These are phyloP conservation scores for Rhizopus arrhizus DNA, from an alignment of 371 early-diverging fungal genomes.

Conservation along the genomic window DNA sequence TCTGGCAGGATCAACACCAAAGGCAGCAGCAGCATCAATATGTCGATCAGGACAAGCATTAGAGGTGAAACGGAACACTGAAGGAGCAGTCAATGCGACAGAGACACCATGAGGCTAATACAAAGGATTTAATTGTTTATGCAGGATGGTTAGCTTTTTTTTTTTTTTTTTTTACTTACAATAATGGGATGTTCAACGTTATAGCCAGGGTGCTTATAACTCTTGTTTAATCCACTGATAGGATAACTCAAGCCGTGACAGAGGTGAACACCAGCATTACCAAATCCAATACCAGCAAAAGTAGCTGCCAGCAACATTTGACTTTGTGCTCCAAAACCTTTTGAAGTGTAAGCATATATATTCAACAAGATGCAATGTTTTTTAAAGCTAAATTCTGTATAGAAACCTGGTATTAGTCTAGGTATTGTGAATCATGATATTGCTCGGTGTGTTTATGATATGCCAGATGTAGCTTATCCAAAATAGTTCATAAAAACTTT, in stretches of 20 bases:
- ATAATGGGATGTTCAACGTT: slow-evolving; percentile 75
- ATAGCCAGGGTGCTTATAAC: slow-evolving; percentile 84
- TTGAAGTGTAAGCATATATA: no score
- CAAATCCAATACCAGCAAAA: slow-evolving; percentile 92
- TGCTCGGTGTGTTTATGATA: no score
- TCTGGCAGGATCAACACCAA: slow-evolving; percentile 73
- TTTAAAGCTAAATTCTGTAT: no score
- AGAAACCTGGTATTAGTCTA: no score
- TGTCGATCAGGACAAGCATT: slow-evolving; percentile 84
- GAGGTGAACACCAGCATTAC: slow-evolving; percentile 88
- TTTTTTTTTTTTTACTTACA: slow-evolving; percentile 34
- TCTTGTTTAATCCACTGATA: slow-evolving; percentile 83
- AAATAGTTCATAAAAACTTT: no score
- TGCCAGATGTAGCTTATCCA: no score
- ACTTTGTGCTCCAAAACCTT: slow-evolving; percentile 74
- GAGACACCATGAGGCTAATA: slow-evolving; percentile 75
- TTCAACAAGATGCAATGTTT: no score
- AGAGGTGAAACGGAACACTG: slow-evolving; percentile 86
- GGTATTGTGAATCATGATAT: no score
- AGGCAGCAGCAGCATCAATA: slow-evolving; percentile 78
- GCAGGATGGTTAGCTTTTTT: not conserved
- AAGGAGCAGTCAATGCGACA: slow-evolving; percentile 87
- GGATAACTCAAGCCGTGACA: slow-evolving; percentile 73
- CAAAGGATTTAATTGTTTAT: not conserved
- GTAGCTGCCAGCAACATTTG: slow-evolving; percentile 91